Conservation (phyloP, 2,329 filamentous ascomycete species). For the Venturia effusa region DNA sequence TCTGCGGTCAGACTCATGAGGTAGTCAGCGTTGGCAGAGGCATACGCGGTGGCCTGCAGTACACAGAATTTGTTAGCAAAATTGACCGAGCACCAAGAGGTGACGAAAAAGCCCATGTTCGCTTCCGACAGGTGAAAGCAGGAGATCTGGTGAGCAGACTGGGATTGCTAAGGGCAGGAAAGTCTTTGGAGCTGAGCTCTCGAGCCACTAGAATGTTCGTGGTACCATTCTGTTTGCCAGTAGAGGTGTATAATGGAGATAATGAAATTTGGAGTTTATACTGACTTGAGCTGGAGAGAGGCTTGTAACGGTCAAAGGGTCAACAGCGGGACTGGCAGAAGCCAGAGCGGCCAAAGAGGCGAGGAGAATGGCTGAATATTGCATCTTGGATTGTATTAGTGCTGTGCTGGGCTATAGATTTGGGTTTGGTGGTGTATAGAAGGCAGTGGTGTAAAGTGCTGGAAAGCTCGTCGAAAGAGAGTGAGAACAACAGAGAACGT, state of each 20-base stretch:
- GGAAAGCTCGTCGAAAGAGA: not conserved
- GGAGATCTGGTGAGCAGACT: not conserved
- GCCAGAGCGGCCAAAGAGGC: constrained; percentile 8
- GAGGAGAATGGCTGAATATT: constrained; percentile 7
- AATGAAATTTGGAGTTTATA: not conserved
- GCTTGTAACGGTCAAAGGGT: constrained; percentile 10
- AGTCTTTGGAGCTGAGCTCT: no score
- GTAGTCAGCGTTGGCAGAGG: not conserved
- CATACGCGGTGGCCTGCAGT: constrained; percentile 1
- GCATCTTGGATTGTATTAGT: not conserved
- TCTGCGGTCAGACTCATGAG: constrained; percentile 1
- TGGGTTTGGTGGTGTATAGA: not conserved
- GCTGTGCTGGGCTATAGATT: not conserved
- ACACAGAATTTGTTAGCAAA: not conserved
- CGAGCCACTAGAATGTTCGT: no score
- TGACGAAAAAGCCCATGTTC: not conserved
- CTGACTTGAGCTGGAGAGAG: constrained; percentile 8
- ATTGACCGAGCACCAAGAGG: no score
- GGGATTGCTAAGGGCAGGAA: no score
- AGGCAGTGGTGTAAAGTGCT: not conserved
- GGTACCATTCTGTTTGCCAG: no score
- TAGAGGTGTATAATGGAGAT: not conserved
- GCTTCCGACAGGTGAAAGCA: not conserved
- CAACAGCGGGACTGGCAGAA: not conserved
- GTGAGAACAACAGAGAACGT: not conserved